Evolutionary conservation across 179 eudicot genomes (phyloP), one percentile per base, ranked within the genome.

Genomic region (Beta macrorhiza): DNA sequence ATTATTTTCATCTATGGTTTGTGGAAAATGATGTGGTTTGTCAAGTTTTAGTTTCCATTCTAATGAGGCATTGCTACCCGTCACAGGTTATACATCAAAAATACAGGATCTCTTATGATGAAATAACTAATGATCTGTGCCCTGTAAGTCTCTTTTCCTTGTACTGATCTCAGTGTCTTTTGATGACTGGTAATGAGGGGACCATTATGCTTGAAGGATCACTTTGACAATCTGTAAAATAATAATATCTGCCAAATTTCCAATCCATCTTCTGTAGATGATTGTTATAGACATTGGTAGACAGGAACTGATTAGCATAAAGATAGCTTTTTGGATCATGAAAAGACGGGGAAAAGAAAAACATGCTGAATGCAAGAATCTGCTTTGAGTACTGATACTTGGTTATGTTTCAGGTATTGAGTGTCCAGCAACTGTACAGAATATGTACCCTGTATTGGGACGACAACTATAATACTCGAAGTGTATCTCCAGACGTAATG

Each of bases 391-490:
- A 51, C 52, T 78, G 55, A 82, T 59, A 10, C 32, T 45, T 58
- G 12, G 68, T 61, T 55, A 25, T 79, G 16, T 63, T 77, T 52
- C 92, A 96, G 97, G 89, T 91, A 76, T 81, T 96, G 79, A 92
- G 94, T 76, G 98, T 94, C 77, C 98, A 94, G 89, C 93, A 92
- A 86, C 87, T 92, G 83, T 94, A 94, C 86, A 91, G 98, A 90
- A 90, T 91, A 82, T 94, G 98, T 84, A 92, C 97, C 19, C 82
- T 90, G 82, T 94, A 90, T 84, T 91, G 94, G 96, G 95, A 93
- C 72, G 98, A 90, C 88, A 95, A 92, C 84, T 95, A 95, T 78
- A 93, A 93, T 79, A 95, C 98, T 70, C 88, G 93, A 85, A 93
- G 98, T 84, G 98, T 95, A 72, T 93, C 97, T 22, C 90, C 91